Base-by-base conservation (phyloP, 2,329 filamentous ascomycete species). In the Stagonosporopsis cucurbitacearum region DNA sequence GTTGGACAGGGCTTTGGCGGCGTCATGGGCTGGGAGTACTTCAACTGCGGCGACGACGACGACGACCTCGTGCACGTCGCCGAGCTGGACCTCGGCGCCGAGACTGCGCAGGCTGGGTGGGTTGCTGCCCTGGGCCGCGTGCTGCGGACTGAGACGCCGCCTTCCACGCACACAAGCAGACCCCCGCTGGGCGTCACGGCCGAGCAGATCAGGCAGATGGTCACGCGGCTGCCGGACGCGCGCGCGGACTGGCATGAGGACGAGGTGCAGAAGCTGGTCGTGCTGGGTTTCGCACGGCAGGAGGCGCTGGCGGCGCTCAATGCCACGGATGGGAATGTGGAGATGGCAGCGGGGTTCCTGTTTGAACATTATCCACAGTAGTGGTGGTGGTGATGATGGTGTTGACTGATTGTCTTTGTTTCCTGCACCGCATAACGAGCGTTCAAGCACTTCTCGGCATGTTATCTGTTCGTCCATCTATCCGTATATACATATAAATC, bases 11-110 rank as follows among this genome's bases (percentile, higher is more conserved):
- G 79, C 1, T 95, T 96, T 72, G 93, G 92, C 0, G 93, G 93
- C 0, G 87, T 97, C 6, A 95, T 95, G 87, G 92, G 92, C 2
- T 97, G 93, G 93, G 93, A 97, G 78, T 96, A 95, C 73, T 96
- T 94, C 78, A 96, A 96, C 78, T 86, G 88, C 11, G 74, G 73
- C 15, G 67, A 70, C 22, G 62, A 62, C 25, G 70, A 71, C 0
- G 60, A 64, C 0, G 72, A 75, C 36, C 15, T 73, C 11, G 63
- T 66, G 5, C 66, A 74, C 8, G 62, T 72, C 0, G 43, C 65
- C 2, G 41, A 42, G 0, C 60, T 70, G 4, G 63, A 68, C 0
- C 41, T 71, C 1, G 57, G 62, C 20, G 68, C 62, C 5, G 69
- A 72, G 32, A 71, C 67, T 1, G 67, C 65, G 7, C 68, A 70